Conservation (phyloP, 2,329 filamentous ascomycete species). For the Paramyrothecium sp. region DNA sequence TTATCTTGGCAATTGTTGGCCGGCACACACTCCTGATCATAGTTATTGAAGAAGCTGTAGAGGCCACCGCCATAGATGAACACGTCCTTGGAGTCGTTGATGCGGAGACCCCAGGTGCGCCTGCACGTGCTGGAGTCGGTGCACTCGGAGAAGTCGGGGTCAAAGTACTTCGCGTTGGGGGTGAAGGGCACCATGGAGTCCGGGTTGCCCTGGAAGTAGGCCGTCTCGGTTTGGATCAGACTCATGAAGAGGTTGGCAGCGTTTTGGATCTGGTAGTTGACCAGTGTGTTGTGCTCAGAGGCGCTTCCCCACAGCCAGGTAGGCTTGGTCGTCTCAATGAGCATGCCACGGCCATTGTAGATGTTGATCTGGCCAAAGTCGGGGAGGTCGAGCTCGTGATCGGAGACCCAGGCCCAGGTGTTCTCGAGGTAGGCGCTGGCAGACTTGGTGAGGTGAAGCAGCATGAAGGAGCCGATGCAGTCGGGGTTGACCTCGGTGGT, state of each 20-base stretch:
- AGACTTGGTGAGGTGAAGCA: slow-evolving; percentile 62
- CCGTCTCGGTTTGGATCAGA: slow-evolving; percentile 85
- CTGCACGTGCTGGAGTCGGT: slow-evolving; percentile 52
- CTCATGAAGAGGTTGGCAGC: slow-evolving; percentile 80
- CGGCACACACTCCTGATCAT: slow-evolving; percentile 66
- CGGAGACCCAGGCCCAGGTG: slow-evolving; percentile 85
- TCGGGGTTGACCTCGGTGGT: slow-evolving; percentile 60
- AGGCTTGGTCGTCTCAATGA: slow-evolving; percentile 71
- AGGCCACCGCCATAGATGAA: slow-evolving; percentile 72
- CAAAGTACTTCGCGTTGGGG: slow-evolving; percentile 54
- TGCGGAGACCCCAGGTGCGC: slow-evolving; percentile 75
- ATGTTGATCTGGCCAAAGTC: slow-evolving; percentile 80
- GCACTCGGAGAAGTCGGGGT: slow-evolving; percentile 69
- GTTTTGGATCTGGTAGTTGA: slow-evolving; percentile 82
- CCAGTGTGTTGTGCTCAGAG: slow-evolving; percentile 65
- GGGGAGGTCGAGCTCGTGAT: slow-evolving; percentile 79
- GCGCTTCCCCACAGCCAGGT: slow-evolving; percentile 80
- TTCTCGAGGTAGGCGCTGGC: slow-evolving; percentile 82
- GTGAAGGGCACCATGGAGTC: slow-evolving; percentile 66
- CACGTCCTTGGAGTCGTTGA: slow-evolving; percentile 65
- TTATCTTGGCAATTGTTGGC: slow-evolving; percentile 73
- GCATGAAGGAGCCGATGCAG: slow-evolving; percentile 73
- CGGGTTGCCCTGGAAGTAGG: slow-evolving; percentile 84
- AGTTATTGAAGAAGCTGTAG: slow-evolving; percentile 85
- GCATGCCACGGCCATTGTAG: slow-evolving; percentile 83